Conservation (phyloP, 2,329 filamentous ascomycete species). For the Mycosphaerella sp. region DNA sequence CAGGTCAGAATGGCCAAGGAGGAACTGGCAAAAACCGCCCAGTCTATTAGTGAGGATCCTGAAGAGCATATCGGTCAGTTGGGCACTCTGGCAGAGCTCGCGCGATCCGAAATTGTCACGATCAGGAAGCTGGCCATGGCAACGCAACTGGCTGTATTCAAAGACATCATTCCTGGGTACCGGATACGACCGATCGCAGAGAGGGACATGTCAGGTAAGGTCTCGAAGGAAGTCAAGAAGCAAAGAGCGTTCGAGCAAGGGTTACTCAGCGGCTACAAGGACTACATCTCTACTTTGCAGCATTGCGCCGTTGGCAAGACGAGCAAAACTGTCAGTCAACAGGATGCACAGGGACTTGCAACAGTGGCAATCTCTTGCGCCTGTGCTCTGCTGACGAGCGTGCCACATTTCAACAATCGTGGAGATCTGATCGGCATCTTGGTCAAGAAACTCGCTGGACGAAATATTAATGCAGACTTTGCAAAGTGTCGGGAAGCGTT, state of each 20-base stretch:
- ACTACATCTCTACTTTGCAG: constrained; percentile 70
- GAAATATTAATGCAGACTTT: constrained; percentile 66
- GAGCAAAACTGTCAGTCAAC: constrained; percentile 38
- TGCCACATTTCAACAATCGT: constrained; percentile 97
- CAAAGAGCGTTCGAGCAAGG: constrained; percentile 81
- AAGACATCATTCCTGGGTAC: constrained; percentile 94
- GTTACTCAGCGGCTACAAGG: constrained; percentile 76
- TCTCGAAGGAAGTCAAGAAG: constrained; percentile 86
- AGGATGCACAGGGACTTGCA: constrained; percentile 43
- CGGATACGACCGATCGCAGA: constrained; percentile 78
- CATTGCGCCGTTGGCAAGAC: constrained; percentile 54
- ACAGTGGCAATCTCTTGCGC: constrained; percentile 78
- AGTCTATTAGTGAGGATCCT: constrained; percentile 78
- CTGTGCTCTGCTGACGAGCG: constrained; percentile 69
- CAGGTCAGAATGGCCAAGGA: constrained; percentile 86
- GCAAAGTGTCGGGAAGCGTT: constrained; percentile 70
- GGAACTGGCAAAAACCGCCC: constrained; percentile 77
- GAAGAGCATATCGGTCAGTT: constrained; percentile 81
- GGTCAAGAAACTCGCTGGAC: constrained; percentile 71
- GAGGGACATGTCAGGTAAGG: constrained; percentile 66
- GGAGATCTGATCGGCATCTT: constrained; percentile 80
- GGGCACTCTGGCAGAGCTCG: constrained; percentile 68
- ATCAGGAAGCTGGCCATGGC: constrained; percentile 82
- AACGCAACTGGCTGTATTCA: constrained; percentile 85
- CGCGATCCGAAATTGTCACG: constrained; percentile 60